phyloP scores from a whole-genome alignment of 73 alveolate species.

The Uronychia setigera region DNA sequence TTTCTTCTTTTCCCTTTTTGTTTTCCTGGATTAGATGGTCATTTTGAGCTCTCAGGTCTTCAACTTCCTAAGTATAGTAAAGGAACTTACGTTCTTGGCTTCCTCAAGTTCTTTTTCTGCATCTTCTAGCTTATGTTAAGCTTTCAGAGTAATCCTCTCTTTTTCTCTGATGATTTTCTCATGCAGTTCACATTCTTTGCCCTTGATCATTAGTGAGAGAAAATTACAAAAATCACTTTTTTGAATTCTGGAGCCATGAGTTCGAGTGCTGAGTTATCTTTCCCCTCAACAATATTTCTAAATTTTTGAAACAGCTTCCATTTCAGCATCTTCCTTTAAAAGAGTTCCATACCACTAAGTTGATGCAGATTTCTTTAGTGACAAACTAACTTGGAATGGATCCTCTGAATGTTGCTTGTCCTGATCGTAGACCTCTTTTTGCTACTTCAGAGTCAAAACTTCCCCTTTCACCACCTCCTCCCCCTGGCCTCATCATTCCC shows the following conservation, averaged over 20 bases:
- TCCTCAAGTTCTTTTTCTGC: neutral
- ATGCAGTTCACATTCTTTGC: neutral
- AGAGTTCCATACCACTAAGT: neutral
- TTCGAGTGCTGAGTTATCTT: neutral
- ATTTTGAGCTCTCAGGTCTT: neutral
- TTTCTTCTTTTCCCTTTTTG: neutral
- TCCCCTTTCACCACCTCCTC: neutral
- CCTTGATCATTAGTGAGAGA: neutral
- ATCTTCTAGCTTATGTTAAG: neutral
- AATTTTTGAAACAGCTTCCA: neutral
- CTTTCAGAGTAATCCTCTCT: neutral
- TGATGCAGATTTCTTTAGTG: neutral
- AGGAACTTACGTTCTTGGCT: neutral
- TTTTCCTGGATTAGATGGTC: neutral
- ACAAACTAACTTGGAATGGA: no score
- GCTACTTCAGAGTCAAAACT: neutral
- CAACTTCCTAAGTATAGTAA: neutral
- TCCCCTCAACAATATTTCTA: neutral
- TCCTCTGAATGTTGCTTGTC: no score
- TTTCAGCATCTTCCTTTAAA: neutral
- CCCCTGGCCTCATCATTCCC: neutral
- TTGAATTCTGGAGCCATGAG: neutral
- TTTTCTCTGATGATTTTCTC: neutral
- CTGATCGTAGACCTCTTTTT: no score
- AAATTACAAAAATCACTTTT: neutral